phyloP scores from a whole-genome alignment of 1,139 yeast species.

The Geotrichum citri-aurantii region DNA sequence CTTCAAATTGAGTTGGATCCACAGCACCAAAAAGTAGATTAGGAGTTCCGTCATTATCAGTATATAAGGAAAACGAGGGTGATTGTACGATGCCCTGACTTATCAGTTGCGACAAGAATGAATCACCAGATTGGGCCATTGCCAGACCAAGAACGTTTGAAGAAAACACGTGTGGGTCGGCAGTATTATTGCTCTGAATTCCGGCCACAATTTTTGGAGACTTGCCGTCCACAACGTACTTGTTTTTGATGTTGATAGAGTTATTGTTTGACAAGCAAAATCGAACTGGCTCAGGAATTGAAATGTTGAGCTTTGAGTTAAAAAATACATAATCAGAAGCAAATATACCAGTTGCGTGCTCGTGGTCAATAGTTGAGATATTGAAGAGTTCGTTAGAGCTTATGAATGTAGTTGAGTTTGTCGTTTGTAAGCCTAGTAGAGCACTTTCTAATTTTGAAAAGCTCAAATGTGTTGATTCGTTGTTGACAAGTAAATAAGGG shows the following conservation, averaged over 20 bases:
- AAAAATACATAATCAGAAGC: conserved; percentile 21
- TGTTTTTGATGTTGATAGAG: conserved; percentile 7
- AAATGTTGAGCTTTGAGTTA: not conserved
- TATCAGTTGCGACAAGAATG: conserved; percentile 16
- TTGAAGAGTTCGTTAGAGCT: conserved; percentile 8
- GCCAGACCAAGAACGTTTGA: conserved; percentile 27
- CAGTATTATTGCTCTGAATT: not conserved
- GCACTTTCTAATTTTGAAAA: conserved; percentile 1
- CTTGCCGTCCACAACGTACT: conserved; percentile 5
- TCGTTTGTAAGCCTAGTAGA: conserved; percentile 18
- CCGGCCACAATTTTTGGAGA: conserved; percentile 8
- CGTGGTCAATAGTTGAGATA: conserved; percentile 19
- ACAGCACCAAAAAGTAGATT: conserved; percentile 25
- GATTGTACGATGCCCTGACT: conserved; percentile 14
- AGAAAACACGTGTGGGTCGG: conserved; percentile 12
- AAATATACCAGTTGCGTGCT: conserved; percentile 20
- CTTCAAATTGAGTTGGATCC: conserved; percentile 21
- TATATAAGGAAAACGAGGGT: conserved; percentile 21
- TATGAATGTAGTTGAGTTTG: conserved; percentile 19
- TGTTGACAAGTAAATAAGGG: conserved; percentile 9
- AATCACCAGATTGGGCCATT: conserved; percentile 7
- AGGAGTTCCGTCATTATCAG: conserved; percentile 15
- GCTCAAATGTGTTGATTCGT: conserved; percentile 2
- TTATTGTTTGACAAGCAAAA: conserved; percentile 23
- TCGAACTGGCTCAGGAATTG: conserved; percentile 16